These are phyloP conservation scores for Lactarius hatsudake DNA, from an alignment of 768 basidiomycete genomes.

Conservation along the genomic window DNA sequence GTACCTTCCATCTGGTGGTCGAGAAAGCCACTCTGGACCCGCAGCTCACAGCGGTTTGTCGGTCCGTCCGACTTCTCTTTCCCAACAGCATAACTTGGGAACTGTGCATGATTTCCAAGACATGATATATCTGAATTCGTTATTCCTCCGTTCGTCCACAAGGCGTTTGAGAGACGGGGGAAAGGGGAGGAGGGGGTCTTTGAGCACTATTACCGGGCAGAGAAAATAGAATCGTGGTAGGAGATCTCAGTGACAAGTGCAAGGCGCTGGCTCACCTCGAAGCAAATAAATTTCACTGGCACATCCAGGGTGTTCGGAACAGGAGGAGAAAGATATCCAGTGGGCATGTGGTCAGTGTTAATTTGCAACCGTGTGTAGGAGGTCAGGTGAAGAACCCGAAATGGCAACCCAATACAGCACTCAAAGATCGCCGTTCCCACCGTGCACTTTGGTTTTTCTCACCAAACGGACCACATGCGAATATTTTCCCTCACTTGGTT, in stretches of 20 bases:
- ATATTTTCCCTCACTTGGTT: background rate
- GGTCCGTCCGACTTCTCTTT: background rate
- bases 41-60: background rate
- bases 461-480: slow-evolving; percentile 2
- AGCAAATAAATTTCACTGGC: background rate
- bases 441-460: background rate
- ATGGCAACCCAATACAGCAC: background rate
- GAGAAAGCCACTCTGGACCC: slow-evolving; percentile 8
- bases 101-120: background rate
- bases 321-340: background rate
- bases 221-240: background rate
- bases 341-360: background rate
- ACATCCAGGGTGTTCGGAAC: background rate
- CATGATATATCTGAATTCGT: background rate
- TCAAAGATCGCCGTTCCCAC: slow-evolving; percentile 6
- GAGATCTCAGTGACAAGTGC: background rate
- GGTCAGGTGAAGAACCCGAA: slow-evolving; percentile 1
- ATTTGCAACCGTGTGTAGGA: background rate
- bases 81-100: background rate
- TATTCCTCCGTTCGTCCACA: background rate
- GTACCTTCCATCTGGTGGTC: background rate
- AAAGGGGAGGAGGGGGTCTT: background rate
- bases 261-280: background rate
- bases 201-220: background rate
- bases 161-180: background rate